phyloP scores from a whole-genome alignment of 306 rosid species.

The Glycine latifolia region DNA sequence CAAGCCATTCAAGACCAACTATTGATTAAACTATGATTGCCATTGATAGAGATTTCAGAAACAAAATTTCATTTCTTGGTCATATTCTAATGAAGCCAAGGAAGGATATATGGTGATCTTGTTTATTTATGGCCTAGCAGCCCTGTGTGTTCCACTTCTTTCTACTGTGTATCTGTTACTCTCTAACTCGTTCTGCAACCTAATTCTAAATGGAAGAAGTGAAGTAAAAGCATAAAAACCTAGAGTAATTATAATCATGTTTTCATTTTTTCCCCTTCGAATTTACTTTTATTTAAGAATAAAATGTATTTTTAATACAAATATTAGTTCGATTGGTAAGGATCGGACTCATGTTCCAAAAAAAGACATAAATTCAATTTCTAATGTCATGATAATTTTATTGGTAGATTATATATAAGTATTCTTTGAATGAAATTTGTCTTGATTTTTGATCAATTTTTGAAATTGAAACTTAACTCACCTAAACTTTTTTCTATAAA shows the following conservation, averaged over 20 bases:
- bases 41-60: background rate
- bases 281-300: too few species aligned
- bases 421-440: too few species aligned
- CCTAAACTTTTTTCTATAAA: too few species aligned
- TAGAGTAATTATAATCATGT: background rate
- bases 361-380: too few species aligned
- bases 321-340: too few species aligned
- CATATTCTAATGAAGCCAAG: background rate
- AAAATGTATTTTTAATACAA: too few species aligned
- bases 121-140: background rate
- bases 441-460: too few species aligned
- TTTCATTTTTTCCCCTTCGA: too few species aligned
- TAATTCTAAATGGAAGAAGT: background rate
- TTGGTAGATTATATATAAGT: too few species aligned
- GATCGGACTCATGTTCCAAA: too few species aligned
- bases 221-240: background rate
- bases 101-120: conserved; percentile 7
- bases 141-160: background rate
- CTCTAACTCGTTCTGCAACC: background rate
- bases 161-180: background rate
- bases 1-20: conserved; percentile 62
- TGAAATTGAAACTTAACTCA: too few species aligned
- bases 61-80: background rate
- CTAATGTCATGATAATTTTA: too few species aligned
- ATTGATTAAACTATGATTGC: conserved; percentile 43